Evolutionary conservation across 306 rosid species (phyloP).

Genomic region (Quercus engelmannii): DNA sequence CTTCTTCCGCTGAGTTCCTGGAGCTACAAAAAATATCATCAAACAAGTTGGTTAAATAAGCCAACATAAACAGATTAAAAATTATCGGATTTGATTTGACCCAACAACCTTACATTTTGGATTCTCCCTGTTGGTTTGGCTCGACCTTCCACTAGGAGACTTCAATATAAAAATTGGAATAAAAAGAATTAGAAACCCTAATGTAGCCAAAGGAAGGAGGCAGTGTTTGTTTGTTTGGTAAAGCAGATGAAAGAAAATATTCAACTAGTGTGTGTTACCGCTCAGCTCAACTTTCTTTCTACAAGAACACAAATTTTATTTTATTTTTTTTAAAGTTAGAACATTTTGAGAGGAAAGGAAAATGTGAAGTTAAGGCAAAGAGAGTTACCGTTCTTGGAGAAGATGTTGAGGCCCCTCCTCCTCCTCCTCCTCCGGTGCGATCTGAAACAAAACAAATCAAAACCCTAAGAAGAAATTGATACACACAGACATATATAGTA

Average conservation of each 20-base stretch:
- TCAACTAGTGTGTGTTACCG: too few relatives aligned
- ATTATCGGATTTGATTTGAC: not conserved
- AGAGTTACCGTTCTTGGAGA: conserved; percentile 22
- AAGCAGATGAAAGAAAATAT: too few relatives aligned
- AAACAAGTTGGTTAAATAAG: not conserved
- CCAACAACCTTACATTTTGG: conserved; percentile 25
- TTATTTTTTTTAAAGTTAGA: too few relatives aligned
- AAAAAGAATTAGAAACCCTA: not conserved
- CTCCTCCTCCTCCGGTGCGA: not conserved
- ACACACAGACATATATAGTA: not conserved
- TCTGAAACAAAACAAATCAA: not conserved
- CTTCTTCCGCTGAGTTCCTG: conserved; percentile 33
- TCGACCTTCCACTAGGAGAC: conserved; percentile 11
- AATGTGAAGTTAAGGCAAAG: not conserved
- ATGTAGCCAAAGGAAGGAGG: not conserved
- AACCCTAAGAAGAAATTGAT: not conserved
- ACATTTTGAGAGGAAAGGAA: not conserved
- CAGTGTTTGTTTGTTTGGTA: too few relatives aligned
- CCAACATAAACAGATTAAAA: conserved; percentile 1
- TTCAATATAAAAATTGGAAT: conserved; percentile 11
- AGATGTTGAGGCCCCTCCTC: not conserved
- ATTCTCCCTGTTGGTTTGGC: not conserved
- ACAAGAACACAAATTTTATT: not conserved
- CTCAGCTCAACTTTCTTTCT: too few relatives aligned
- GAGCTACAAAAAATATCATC: conserved; percentile 19